Base-by-base conservation (phyloP, 2,329 filamentous ascomycete species). In the Phyllosticta citrichinensis region DNA sequence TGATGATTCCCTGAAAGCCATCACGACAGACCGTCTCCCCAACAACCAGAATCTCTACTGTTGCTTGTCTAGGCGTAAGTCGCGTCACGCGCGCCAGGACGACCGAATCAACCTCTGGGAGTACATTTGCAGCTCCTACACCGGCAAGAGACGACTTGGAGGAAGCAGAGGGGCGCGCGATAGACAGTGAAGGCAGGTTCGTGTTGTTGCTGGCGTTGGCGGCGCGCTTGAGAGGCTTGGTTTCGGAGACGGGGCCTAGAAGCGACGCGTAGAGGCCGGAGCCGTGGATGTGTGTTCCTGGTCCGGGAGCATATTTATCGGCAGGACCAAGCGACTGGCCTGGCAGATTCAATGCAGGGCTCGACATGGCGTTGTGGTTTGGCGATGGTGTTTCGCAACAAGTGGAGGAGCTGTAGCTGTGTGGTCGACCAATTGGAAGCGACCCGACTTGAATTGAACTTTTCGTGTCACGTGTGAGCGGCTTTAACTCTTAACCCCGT, bases 51-150 rank as follows among this genome's bases (percentile, higher is more conserved):
- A 97, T 97, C 22, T 88, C 87, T 59, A 95, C 87, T 25, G 87
- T 88, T 5, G 91, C 92, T 77, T 96, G 91, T 64, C 88, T 85
- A 55, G 89, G 87, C 73, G 89, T 87, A 61, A 97, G 87, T 55
- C 93, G 87, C 40, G 90, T 90, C 51, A 99, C 89, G 40, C 88
- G 85, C 65, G 89, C 91, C 50, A 99, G 83, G 50, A 97, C 90
- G 17, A 86, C 80, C 67, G 88, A 88, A 69, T 86, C 84, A 51
- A 97, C 89, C 66, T 89, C 85, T 1, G 94, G 94, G 8, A 97
- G 81, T 58, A 91, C 83, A 72, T 91, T 88, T 63, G 83, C 83
- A 72, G 83, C 84, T 67, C 66, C 66, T 50, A 68, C 64, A 52
- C 67, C 66, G 61, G 58, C 63, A 25, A 56, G 56, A 19, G 24